Evolutionary conservation across 2,329 filamentous ascomycete genomes (phyloP).

Genomic region (Aspergillus puulaauensis): DNA sequence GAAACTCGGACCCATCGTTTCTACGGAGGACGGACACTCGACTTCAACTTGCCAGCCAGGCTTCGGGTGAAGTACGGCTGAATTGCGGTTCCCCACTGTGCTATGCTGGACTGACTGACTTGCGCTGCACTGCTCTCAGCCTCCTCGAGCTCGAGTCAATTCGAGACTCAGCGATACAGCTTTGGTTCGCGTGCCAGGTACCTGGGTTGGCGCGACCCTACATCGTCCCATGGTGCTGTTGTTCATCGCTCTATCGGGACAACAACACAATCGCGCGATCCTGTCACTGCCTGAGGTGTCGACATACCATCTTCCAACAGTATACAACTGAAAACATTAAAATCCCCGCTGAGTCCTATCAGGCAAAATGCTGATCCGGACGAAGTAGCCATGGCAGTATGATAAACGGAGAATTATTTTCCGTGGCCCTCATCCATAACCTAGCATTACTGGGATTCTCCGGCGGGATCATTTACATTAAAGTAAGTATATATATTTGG

Average conservation of each 20-base stretch:
- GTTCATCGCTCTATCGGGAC: background rate
- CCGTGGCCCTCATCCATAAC: constrained; percentile 6
- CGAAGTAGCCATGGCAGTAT: constrained; percentile 5
- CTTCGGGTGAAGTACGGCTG: background rate
- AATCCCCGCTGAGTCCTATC: background rate
- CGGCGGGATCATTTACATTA: background rate
- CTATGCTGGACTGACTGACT: background rate
- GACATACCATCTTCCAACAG: background rate
- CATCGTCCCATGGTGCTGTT: background rate
- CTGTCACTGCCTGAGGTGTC: background rate
- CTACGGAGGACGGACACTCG: too few species aligned
- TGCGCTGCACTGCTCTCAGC: background rate
- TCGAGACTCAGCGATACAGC: background rate
- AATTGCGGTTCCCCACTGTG: background rate
- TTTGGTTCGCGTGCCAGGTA: background rate
- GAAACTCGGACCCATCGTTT: background rate
- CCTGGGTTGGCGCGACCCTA: background rate
- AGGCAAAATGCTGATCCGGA: background rate
- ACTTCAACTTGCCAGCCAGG: too few species aligned
- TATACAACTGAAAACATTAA: background rate
- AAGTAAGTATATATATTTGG: background rate
- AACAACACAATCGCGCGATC: background rate
- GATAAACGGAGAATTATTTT: constrained; percentile 19
- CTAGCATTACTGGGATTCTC: constrained; percentile 7
- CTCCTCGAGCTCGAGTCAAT: background rate